phyloP scores from a whole-genome alignment of 116 monocot species.

The Dioscorea cayenensis region DNA sequence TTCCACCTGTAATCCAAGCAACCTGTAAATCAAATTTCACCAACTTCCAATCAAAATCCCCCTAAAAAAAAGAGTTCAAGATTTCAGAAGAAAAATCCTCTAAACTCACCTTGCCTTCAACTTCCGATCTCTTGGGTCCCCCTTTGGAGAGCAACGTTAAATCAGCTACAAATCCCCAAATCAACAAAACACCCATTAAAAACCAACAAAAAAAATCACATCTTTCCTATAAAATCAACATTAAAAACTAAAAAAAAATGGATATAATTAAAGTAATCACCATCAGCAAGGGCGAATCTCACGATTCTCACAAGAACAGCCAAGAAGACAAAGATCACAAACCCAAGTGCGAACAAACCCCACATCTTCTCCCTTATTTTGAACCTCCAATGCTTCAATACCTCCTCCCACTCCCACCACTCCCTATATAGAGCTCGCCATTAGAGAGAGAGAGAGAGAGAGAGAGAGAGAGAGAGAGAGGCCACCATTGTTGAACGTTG shows the following conservation, averaged over 20 bases:
- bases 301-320: neutral
- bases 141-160: neutral
- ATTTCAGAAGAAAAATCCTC: neutral
- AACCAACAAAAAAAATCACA: neutral
- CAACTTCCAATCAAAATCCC: neutral
- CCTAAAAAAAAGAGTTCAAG: neutral
- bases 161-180: constrained; percentile 3
- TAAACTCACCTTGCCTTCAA: constrained; percentile 5
- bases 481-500: too few relatives aligned
- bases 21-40: neutral
- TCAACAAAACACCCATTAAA: neutral
- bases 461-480: too few relatives aligned
- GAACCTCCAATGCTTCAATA: too few relatives aligned
- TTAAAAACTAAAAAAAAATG: neutral
- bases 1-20: constrained; percentile 9
- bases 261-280: neutral
- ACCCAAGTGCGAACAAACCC: neutral
- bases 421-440: too few relatives aligned
- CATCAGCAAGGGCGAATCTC: constrained; percentile 4
- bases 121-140: constrained; percentile 1
- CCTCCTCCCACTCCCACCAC: too few relatives aligned
- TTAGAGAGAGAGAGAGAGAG: too few relatives aligned
- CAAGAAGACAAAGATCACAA: neutral
- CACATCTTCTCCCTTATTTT: neutral
- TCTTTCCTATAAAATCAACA: neutral